These are phyloP conservation scores for Salvia miltiorrhiza DNA, from an alignment of 257 asterid species.

Conservation along the genomic window DNA sequence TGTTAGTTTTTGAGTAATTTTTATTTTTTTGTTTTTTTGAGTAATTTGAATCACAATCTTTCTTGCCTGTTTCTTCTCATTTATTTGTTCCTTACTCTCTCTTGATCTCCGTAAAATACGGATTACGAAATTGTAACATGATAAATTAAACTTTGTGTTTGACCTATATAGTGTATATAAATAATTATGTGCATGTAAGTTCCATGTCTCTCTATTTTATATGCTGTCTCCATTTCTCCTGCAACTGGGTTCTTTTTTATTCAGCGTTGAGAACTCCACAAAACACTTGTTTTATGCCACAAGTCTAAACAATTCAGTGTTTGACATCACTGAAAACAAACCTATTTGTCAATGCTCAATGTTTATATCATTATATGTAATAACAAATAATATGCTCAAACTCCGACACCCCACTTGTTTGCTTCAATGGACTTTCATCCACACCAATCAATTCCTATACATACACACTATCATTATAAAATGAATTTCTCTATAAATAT, in stretches of 20 bases:
- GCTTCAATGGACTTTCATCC: slow-evolving; percentile 10
- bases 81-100: no score
- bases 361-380: neutral
- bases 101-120: neutral
- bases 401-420: slow-evolving; percentile 18
- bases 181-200: neutral
- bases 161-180: neutral
- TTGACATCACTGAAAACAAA: slow-evolving; percentile 23
- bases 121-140: neutral
- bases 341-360: slow-evolving; percentile 13
- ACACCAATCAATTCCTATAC: slow-evolving; percentile 14
- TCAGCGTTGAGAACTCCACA: slow-evolving; percentile 25
- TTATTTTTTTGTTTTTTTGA: no score
- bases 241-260: slow-evolving; percentile 44
- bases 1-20: no score
- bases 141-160: neutral
- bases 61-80: no score
- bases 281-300: slow-evolving; percentile 26
- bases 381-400: neutral
- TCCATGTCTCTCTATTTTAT: neutral
- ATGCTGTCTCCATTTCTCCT: slow-evolving; percentile 61
- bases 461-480: neutral
- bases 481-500: neutral
- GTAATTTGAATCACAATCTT: no score
- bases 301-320: slow-evolving; percentile 21